Base-by-base conservation (phyloP, 2,329 filamentous ascomycete species). In the Colletotrichum tanaceti region DNA sequence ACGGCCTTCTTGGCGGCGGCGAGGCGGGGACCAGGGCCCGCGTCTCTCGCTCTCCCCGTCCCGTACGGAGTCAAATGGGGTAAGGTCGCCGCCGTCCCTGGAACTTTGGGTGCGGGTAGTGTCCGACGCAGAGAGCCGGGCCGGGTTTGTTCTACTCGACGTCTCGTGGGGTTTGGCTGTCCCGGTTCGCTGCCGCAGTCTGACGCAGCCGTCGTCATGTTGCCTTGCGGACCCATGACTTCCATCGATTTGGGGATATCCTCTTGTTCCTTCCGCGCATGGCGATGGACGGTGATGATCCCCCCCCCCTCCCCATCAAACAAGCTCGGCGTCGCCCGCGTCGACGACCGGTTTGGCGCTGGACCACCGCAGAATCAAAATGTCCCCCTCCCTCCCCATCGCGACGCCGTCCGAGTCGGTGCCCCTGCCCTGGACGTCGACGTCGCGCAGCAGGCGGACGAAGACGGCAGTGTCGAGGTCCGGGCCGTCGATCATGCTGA, bases 401-500 rank as follows among this genome's bases (percentile, higher is more conserved):
- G 92, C 76, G 69, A 82, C 77, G 78, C 84, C 81, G 82, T 93
- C 90, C 71, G 79, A 83, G 72, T 92, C 89, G 10, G 89, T 89
- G 14, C 90, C 90, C 71, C 85, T 84, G 7, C 89, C 86, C 65
- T 84, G 81, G 14, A 90, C 86, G 5, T 86, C 82, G 3, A 84
- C 82, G 74, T 91, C 88, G 62, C 83, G 85, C 61, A 94, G 79
- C 57, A 92, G 85, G 70, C 95, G 85, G 47, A 94, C 89, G 79
- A 99, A 98, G 2, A 98, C 94, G 9, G 93, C 93, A 2, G 87
- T 85, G 70, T 96, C 92, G 55, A 89, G 81, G 77, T 98, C 96
- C 0, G 96, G 96, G 2, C 87, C 85, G 76, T 97, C 94, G 38
- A 98, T 89, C 96, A 99, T 99, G 81, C 88, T 94, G 65, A 95